Conservation (phyloP, 495 filamentous ascomycete species). For the Ramalina intermedia region DNA sequence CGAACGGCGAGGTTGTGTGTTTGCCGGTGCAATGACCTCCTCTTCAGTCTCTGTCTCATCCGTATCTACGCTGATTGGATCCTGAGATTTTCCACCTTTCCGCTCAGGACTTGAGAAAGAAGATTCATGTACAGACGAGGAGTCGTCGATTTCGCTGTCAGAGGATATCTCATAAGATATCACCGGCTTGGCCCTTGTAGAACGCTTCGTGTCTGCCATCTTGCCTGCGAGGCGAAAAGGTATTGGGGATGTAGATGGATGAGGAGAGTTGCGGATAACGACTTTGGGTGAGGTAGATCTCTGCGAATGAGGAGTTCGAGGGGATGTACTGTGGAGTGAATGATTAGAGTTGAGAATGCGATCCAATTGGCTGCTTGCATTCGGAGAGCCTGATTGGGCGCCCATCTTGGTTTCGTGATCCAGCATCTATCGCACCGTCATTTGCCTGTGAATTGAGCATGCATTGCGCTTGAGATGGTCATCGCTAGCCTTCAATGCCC, state of each 20-base stretch:
- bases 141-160: slow-evolving; percentile 6
- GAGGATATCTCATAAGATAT: slow-evolving; percentile 16
- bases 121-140: slow-evolving; percentile 3
- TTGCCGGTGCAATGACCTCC: slow-evolving; percentile 4
- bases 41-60: slow-evolving; percentile 5
- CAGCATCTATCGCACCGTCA: too few species aligned
- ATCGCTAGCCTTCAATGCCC: too few species aligned
- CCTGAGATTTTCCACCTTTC: neutral
- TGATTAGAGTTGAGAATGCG: too few species aligned
- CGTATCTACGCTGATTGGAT: slow-evolving; percentile 2
- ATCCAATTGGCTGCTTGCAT: too few species aligned
- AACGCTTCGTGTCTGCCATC: neutral
- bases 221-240: neutral
- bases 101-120: slow-evolving; percentile 15
- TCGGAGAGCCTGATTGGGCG: too few species aligned
- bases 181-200: neutral
- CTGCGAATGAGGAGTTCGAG: too few species aligned
- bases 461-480: too few species aligned
- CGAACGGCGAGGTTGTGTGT: slow-evolving; percentile 8
- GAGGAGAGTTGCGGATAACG: neutral
- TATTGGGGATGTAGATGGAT: neutral
- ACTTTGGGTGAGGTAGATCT: neutral
- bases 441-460: too few species aligned
- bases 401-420: too few species aligned
- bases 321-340: too few species aligned